Conservation (phyloP, 2,329 filamentous ascomycete species). For the Trichoderma lentiforme region DNA sequence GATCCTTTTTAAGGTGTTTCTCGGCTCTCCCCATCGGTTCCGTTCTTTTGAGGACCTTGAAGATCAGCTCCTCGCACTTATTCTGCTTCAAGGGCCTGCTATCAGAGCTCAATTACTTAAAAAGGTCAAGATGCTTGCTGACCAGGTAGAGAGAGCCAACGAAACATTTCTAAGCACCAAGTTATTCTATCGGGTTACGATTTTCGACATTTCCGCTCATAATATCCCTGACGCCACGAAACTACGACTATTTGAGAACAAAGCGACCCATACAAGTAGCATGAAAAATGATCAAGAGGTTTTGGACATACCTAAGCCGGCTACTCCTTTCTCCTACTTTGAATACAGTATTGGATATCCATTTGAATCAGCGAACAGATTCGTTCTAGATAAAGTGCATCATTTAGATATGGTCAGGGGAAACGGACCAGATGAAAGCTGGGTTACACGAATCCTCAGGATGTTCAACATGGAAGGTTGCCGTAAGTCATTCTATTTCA, state of each 20-base stretch:
- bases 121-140: neutral
- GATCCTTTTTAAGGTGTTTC: too few species aligned
- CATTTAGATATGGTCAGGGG: neutral
- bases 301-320: rapidly evolving
- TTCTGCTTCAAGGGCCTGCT: neutral
- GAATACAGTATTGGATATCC: neutral
- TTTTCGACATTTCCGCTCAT: neutral
- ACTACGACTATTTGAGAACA: too few species aligned
- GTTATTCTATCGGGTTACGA: neutral
- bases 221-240: neutral
- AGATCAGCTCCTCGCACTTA: neutral
- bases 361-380: neutral
- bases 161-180: neutral
- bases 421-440: neutral
- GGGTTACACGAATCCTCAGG: neutral
- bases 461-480: rapidly evolving
- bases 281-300: too few species aligned
- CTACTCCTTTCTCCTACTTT: neutral
- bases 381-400: neutral
- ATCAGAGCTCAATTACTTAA: neutral
- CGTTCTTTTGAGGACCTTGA: neutral
- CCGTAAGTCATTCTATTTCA: too few species aligned
- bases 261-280: too few species aligned
- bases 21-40: neutral
- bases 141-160: neutral